Base-by-base conservation (phyloP, 2,329 filamentous ascomycete genomes). In the Talaromyces sp. region DNA sequence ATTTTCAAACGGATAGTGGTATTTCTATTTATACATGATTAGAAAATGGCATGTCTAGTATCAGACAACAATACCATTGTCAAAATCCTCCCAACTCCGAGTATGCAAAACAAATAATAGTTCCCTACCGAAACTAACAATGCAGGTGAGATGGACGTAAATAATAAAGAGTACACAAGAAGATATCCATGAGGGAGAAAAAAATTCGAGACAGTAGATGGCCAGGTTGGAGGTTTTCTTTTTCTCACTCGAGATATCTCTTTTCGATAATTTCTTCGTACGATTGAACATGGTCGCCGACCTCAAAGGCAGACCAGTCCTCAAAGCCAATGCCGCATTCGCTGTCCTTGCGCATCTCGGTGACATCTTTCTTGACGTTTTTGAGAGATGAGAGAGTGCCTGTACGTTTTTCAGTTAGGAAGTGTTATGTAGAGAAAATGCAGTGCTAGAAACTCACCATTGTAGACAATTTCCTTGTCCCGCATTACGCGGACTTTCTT, bases 271-370 rank as follows among this genome's bases (percentile, higher is more conserved):
- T 82, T 75, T 92, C 89, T 70, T 96, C 91, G 69, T 92, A 96
- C 35, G 87, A 88, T 78, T 97, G 94, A 63, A 99, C 83, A 73
- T 88, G 85, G 76, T 99, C 94, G 29, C 93, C 94, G 14, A 86
- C 80, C 69, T 88, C 74, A 71, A 97, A 89, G 24, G 86, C 89
- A 54, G 88, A 81, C 86, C 91, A 99, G 32, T 81, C 83, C 3
- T 88, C 86, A 69, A 99, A 93, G 57, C 85, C 87, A 66, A 99
- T 88, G 65, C 94, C 94, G 69, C 94, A 99, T 75, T 99, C 94
- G n/a, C 83, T 85, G 61, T 92, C 92, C 77, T 96, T 97, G 68
- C 86, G 87, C 86, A 96, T 94, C 70, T 96, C 91, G 52, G 81
- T 80, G 31, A 94, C 90, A 65, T 97, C 91, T 73, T 95, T 95